Evolutionary conservation across 768 basidiomycete genomes (phyloP).

Genomic region (Mycena galericulata): DNA sequence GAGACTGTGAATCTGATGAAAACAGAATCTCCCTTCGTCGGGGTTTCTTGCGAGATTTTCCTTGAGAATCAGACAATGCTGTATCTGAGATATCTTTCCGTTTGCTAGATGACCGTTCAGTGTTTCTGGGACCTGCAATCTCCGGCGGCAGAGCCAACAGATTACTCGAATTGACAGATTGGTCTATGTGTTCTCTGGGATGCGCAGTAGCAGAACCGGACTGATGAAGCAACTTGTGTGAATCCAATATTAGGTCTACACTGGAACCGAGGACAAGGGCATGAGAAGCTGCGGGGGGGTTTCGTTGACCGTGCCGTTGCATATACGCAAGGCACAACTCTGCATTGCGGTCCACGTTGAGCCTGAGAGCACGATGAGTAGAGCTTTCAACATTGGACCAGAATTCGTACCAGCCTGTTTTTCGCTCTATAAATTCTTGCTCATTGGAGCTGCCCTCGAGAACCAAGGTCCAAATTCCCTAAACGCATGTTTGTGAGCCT

Average conservation of each 20-base stretch:
- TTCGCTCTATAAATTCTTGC: not conserved
- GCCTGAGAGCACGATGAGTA: not conserved
- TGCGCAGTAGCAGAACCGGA: too few relatives aligned
- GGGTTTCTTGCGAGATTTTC: not conserved
- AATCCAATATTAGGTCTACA: too few relatives aligned
- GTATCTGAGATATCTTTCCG: not conserved
- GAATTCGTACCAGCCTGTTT: not conserved
- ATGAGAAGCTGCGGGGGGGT: too few relatives aligned
- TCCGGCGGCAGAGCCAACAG: too few relatives aligned
- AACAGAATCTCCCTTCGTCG: not conserved
- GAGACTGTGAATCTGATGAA: not conserved
- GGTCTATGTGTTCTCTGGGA: too few relatives aligned
- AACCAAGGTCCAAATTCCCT: constrained; percentile 7
- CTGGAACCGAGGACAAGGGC: too few relatives aligned
- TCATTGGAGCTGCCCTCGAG: not conserved
- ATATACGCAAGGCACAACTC: too few relatives aligned
- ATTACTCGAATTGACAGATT: too few relatives aligned
- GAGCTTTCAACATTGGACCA: not conserved
- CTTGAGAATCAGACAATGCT: not conserved
- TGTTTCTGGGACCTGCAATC: too few relatives aligned
- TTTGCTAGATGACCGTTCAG: not conserved
- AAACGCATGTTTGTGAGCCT: too few relatives aligned
- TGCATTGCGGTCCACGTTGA: not conserved
- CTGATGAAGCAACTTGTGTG: too few relatives aligned
- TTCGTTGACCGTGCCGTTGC: too few relatives aligned